These are phyloP conservation scores for Hypoxylon sp. DNA, from an alignment of 2,329 filamentous ascomycete genomes.

Conservation along the genomic window DNA sequence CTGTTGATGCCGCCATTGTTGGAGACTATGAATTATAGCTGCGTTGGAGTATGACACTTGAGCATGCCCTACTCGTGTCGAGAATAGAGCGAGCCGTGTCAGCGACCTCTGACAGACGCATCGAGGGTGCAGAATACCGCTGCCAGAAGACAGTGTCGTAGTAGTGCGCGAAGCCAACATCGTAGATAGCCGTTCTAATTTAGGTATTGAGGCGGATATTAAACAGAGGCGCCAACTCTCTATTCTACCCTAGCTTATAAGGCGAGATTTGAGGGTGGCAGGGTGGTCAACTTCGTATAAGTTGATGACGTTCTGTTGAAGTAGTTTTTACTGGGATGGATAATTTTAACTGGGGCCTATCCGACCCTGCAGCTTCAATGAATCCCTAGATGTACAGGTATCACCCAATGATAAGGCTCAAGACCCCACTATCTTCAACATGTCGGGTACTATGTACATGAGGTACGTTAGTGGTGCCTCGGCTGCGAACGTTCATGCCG, in stretches of 20 bases:
- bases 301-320: slow-evolving; percentile 20
- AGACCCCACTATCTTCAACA: not conserved
- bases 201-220: not conserved
- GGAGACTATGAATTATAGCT: slow-evolving; percentile 29
- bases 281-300: not conserved
- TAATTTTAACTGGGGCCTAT: slow-evolving; percentile 24
- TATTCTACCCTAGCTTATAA: not conserved
- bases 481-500: slow-evolving; percentile 15
- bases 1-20: slow-evolving; percentile 49
- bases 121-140: slow-evolving; percentile 35
- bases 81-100: slow-evolving; percentile 21
- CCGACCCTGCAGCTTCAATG: not conserved
- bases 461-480: slow-evolving; percentile 6
- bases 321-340: not conserved
- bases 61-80: slow-evolving; percentile 17
- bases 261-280: slow-evolving; percentile 10
- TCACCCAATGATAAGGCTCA: not conserved
- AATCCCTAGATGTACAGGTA: not conserved
- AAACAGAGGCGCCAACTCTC: not conserved
- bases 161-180: slow-evolving; percentile 45
- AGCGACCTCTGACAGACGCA: slow-evolving; percentile 35
- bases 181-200: not conserved
- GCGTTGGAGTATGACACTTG: slow-evolving; percentile 25
- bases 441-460: not conserved
- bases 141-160: slow-evolving; percentile 36